Percentiles rank a stretch among this genome's conserved stretches.
phyloP scores from a whole-genome alignment of 441 rosid genomes.

The Corymbia calophylla region DNA sequence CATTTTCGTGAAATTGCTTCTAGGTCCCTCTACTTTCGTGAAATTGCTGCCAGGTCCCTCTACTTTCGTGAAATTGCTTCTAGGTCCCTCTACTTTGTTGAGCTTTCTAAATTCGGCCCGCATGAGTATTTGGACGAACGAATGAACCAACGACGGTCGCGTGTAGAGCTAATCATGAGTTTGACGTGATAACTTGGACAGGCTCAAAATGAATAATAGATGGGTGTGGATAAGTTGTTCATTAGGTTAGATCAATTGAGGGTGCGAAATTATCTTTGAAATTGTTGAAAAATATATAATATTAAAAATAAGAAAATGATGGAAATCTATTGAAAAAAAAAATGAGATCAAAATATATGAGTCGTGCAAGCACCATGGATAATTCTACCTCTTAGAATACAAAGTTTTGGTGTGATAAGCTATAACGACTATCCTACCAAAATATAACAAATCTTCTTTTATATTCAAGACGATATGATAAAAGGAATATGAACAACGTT shows the following conservation, averaged over 20 bases:
- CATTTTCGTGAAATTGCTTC: background rate
- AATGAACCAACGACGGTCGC: fast-evolving
- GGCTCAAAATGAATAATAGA: background rate
- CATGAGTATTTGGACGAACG: fast-evolving
- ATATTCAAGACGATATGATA: too few species aligned
- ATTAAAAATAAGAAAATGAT: too few species aligned
- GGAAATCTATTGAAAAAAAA: background rate
- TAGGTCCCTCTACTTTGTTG: background rate
- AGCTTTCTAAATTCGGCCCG: background rate
- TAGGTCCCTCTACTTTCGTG: background rate
- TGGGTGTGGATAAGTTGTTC: background rate
- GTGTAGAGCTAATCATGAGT: background rate
- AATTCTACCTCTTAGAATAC: too few species aligned
- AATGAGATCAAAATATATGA: background rate
- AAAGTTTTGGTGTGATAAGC: background rate
- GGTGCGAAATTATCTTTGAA: background rate
- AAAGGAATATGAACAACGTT: too few species aligned
- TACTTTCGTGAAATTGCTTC: background rate
- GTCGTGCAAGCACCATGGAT: background rate
- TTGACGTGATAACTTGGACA: background rate
- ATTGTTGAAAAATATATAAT: background rate
- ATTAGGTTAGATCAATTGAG: background rate
- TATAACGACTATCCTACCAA: too few species aligned
- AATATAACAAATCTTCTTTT: too few species aligned
- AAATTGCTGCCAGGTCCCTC: background rate